These are phyloP conservation scores for Sporodiniella umbellata DNA, from an alignment of 371 early-diverging fungal species.

Conservation along the genomic window DNA sequence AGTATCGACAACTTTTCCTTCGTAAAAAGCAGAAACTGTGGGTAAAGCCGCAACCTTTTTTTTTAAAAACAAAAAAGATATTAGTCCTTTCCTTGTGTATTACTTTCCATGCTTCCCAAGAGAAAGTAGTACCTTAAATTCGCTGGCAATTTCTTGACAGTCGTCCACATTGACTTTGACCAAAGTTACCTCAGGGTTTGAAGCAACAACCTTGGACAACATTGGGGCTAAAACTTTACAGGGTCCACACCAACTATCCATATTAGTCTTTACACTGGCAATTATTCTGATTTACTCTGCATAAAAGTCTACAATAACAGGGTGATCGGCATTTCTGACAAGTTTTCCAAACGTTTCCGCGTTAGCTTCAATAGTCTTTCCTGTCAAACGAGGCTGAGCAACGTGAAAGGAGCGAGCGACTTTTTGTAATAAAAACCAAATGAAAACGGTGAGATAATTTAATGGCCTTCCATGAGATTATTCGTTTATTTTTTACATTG, in stretches of 20 bases:
- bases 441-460: not conserved
- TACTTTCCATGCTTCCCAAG: too few species aligned
- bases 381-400: slow-evolving; percentile 33
- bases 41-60: slow-evolving; percentile 66
- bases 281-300: slow-evolving; percentile 53
- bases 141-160: slow-evolving; percentile 48
- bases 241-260: slow-evolving; percentile 77
- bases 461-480: not conserved
- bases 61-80: not conserved
- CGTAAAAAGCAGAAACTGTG: slow-evolving; percentile 69
- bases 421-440: not conserved
- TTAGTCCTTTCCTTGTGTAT: not conserved
- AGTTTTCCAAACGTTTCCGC: slow-evolving; percentile 42
- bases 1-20: slow-evolving; percentile 56
- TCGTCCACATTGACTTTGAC: slow-evolving; percentile 74
- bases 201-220: slow-evolving; percentile 56
- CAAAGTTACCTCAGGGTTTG: slow-evolving; percentile 63
- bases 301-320: slow-evolving; percentile 81
- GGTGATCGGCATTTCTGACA: slow-evolving; percentile 54
- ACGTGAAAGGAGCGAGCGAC: slow-evolving; percentile 31
- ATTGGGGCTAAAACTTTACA: slow-evolving; percentile 74
- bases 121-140: slow-evolving; percentile 61
- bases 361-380: slow-evolving; percentile 51
- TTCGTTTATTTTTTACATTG: slow-evolving; percentile 6
- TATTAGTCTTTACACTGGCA: not conserved